phyloP scores from a whole-genome alignment of 108 stramenopile species.

The Stephanodiscus minutulus region DNA sequence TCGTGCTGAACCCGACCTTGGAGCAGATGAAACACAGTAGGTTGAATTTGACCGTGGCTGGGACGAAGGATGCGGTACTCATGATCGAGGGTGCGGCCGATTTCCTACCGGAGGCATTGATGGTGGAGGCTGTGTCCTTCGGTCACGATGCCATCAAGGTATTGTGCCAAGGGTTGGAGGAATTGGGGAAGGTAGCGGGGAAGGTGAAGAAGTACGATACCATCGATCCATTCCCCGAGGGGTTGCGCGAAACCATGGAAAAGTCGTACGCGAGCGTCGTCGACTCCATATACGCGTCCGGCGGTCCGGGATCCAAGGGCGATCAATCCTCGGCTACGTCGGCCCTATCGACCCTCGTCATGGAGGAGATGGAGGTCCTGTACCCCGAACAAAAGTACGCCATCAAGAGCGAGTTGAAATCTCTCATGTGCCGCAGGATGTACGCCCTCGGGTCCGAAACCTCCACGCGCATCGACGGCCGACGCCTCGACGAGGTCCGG shows the following conservation, averaged over 20 bases:
- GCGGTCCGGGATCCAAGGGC: conserved; percentile 54
- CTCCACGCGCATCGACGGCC: conserved; percentile 72
- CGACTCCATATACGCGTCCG: conserved; percentile 46
- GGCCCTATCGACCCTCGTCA: conserved; percentile 48
- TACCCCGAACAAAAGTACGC: conserved; percentile 56
- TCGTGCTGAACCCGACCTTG: conserved; percentile 77
- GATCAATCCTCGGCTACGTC: conserved; percentile 55
- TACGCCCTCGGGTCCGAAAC: conserved; percentile 50
- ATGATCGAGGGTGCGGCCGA: conserved; percentile 96
- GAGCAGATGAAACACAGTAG: conserved; percentile 67
- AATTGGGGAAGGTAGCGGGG: conserved; percentile 62
- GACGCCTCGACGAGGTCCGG: conserved; percentile 62
- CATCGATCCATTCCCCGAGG: conserved; percentile 50
- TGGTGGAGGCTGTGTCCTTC: conserved; percentile 82
- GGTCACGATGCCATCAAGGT: conserved; percentile 83
- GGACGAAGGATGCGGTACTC: conserved; percentile 87
- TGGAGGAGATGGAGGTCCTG: conserved; percentile 52
- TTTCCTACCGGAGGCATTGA: conserved; percentile 84
- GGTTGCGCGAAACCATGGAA: conserved; percentile 65
- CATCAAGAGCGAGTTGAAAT: conserved; percentile 63
- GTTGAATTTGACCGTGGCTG: conserved; percentile 80
- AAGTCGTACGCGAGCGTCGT: conserved; percentile 42
- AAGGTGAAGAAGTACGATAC: conserved; percentile 69
- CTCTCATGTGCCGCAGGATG: conserved; percentile 71
- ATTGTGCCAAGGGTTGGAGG: conserved; percentile 77